Evolutionary conservation across 345 rosid genomes (phyloP).

Genomic region (Populus simonii): DNA sequence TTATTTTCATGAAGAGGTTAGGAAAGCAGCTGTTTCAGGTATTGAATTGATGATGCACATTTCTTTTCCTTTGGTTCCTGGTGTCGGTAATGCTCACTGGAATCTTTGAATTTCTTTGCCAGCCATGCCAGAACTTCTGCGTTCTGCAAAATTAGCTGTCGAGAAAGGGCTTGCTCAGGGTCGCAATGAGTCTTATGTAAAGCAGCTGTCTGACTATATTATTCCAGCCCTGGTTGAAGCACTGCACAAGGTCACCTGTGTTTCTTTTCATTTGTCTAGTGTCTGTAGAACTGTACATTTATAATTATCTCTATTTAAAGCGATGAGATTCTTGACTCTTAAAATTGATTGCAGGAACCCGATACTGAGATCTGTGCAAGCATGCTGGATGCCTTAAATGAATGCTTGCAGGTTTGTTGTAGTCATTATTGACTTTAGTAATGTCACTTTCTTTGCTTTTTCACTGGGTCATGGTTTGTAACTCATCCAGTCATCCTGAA

Average conservation of each 20-base stretch:
- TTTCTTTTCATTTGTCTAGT: slow-evolving; percentile 1
- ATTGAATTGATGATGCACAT: slow-evolving; percentile 9
- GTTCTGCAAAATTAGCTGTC: slow-evolving; percentile 90
- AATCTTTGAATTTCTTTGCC: slow-evolving; percentile 14
- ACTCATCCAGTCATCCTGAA: background rate
- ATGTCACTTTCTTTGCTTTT: background rate
- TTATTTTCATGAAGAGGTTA: slow-evolving; percentile 98
- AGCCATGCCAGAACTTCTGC: slow-evolving; percentile 99
- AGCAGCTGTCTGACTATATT: slow-evolving; percentile 90
- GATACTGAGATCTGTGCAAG: slow-evolving; percentile 94
- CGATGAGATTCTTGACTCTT: slow-evolving; percentile 1
- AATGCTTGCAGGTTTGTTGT: slow-evolving; percentile 85
- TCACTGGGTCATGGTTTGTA: background rate
- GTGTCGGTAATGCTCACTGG: background rate
- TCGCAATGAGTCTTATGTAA: slow-evolving; percentile 79
- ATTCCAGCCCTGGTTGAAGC: slow-evolving; percentile 95
- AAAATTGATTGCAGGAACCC: slow-evolving; percentile 72
- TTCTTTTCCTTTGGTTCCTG: background rate
- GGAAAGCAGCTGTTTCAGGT: slow-evolving; percentile 99
- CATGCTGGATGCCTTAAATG: slow-evolving; percentile 95
- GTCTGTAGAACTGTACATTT: background rate
- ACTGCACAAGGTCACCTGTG: slow-evolving; percentile 69
- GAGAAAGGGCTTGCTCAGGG: slow-evolving; percentile 88
- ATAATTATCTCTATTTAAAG: background rate
- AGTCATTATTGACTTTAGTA: background rate